Conservation (phyloP, 1,139 yeast genomes). For the Blastobotrys persicus region DNA sequence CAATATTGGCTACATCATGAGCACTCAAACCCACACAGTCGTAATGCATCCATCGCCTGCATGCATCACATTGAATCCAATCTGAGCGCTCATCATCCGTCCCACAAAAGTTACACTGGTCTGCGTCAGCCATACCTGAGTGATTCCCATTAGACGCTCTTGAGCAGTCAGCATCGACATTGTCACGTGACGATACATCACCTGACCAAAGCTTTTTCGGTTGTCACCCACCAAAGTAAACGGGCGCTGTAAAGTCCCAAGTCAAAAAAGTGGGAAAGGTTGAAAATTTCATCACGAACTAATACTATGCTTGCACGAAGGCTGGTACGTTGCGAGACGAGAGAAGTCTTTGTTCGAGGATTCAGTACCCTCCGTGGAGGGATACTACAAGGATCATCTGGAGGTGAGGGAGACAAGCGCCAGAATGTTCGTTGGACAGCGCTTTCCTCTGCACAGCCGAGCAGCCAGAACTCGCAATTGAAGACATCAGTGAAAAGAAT, state of each 20-base stretch:
- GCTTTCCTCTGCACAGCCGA: slow-evolving; percentile 1
- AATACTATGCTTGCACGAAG: not conserved
- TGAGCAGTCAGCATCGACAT: too few relatives aligned
- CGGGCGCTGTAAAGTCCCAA: too few relatives aligned
- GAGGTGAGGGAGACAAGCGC: not conserved
- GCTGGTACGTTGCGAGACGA: not conserved
- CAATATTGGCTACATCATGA: slow-evolving; percentile 43
- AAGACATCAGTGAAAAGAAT: slow-evolving; percentile 3
- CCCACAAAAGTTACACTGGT: not conserved
- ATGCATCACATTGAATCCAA: slow-evolving; percentile 66
- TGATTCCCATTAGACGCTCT: not conserved
- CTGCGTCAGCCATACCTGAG: not conserved
- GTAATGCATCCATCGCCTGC: slow-evolving; percentile 62
- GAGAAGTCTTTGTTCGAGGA: not conserved
- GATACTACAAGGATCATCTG: not conserved
- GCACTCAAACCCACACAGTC: slow-evolving; percentile 47
- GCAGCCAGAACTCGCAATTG: not conserved
- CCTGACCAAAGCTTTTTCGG: too few relatives aligned
- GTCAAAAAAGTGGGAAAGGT: not conserved
- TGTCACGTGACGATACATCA: too few relatives aligned
- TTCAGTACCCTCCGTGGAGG: not conserved
- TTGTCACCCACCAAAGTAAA: too few relatives aligned
- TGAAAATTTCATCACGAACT: not conserved
- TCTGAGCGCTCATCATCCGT: not conserved
- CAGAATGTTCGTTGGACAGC: not conserved